Evolutionary conservation across 1,284 basidiomycete species (phyloP).

Genomic region (Sanghuangporus baumii): DNA sequence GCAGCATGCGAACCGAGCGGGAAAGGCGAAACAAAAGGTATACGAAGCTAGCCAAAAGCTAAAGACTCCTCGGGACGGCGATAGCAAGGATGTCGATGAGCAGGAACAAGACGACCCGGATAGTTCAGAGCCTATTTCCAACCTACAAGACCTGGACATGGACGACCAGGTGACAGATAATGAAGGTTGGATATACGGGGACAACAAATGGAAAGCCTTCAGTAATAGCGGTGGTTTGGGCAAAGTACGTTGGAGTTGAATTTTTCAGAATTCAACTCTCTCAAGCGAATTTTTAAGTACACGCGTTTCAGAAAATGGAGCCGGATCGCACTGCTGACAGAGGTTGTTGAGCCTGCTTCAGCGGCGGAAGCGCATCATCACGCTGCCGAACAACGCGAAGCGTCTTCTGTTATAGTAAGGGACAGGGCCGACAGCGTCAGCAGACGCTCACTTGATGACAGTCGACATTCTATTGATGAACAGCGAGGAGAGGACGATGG

Average conservation of each 20-base stretch:
- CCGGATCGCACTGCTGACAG: slow-evolving; percentile 71
- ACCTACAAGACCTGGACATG: slow-evolving; percentile 24
- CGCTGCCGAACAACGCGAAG: slow-evolving; percentile 3
- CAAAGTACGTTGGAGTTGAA: slow-evolving; percentile 42
- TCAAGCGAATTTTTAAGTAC: slow-evolving; percentile 47
- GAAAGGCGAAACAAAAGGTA: slow-evolving; percentile 26
- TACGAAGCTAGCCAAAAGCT: slow-evolving; percentile 25
- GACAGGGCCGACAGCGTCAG: not conserved
- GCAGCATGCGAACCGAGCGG: slow-evolving; percentile 31
- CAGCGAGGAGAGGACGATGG: not conserved
- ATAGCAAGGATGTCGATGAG: slow-evolving; percentile 17
- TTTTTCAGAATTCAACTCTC: not conserved
- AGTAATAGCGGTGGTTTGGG: slow-evolving; percentile 79
- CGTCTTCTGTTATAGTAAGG: not conserved
- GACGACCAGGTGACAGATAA: slow-evolving; percentile 63
- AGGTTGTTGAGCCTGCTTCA: slow-evolving; percentile 52
- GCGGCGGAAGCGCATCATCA: slow-evolving; percentile 12
- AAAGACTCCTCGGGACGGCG: slow-evolving; percentile 23
- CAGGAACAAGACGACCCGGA: slow-evolving; percentile 17
- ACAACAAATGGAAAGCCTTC: slow-evolving; percentile 92
- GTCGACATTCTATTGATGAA: slow-evolving; percentile 10
- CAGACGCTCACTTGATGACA: slow-evolving; percentile 2
- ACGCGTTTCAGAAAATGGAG: slow-evolving; percentile 83
- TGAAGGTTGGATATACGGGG: slow-evolving; percentile 92
- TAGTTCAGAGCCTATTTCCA: slow-evolving; percentile 16